Evolutionary conservation across 768 basidiomycete species (phyloP), one percentile per base, ranked within the genome.

Genomic region (Pisolithus tinctorius): DNA sequence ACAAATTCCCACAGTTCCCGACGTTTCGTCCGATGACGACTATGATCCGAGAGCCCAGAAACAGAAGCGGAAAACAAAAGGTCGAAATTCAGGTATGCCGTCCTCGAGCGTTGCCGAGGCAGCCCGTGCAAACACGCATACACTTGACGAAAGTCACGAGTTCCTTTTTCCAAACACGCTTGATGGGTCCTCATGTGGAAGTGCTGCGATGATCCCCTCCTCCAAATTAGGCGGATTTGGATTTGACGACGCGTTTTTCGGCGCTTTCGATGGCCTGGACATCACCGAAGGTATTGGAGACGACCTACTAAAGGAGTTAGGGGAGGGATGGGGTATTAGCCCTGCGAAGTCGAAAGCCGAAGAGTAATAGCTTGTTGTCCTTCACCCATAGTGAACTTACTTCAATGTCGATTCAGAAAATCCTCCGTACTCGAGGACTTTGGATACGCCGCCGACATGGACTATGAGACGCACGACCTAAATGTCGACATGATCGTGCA

Each of bases 261-360:
- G 60, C 2, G 65, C 72, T 8, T 73, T 76, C 17, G 85, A 81
- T 49, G 82, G 72, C 20, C 58, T 82, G 23, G 85, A 80, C 53
- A 60, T 83, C 16, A 77, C 69, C n/a, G 77, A 73, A 6, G 82
- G 76, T 20, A 65, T 90, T 16, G 86, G 82, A 4, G 86, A 88
- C 43, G 88, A 90, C 58, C 69, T 91, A 26, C 86, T 84, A 7
- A 75, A 74, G 54, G 88, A 91, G 58, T 72, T 91, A 3, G 88
- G 87, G 29, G 81, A 82, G 58, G 81, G 74, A 23, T 89, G 88
- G 86, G 80, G 75, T 17, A 71, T 40, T 25, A 49, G 44, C 45
- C 52, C 48, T 4, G 14, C 47, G 39, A 41, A 50, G 8, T 53
- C 56, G 17, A 58, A 43, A 16, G 45, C 27, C 5, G 30, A 52